phyloP scores from a whole-genome alignment of 768 basidiomycete species.

The Sarcomyxa edulis region DNA sequence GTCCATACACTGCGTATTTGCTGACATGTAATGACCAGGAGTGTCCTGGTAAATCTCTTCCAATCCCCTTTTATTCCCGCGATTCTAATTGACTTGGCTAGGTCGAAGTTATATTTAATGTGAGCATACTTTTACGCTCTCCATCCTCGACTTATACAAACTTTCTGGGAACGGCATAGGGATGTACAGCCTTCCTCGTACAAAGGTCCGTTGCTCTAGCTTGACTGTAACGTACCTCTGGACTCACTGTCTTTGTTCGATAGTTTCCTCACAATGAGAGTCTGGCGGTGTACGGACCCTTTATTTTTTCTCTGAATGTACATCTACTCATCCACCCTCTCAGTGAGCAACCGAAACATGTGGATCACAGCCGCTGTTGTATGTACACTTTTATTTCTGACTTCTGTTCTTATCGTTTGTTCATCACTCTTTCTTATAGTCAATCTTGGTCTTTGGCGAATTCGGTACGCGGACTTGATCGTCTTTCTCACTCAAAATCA shows the following conservation, averaged over 20 bases:
- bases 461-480: constrained; percentile 15
- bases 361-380: constrained; percentile 14
- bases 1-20: not conserved
- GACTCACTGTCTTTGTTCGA: not conserved
- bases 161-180: constrained; percentile 26
- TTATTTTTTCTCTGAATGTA: not conserved
- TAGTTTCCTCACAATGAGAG: constrained; percentile 45
- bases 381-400: constrained; percentile 20
- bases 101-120: constrained; percentile 44
- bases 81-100: constrained; percentile 10
- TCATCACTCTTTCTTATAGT: constrained; percentile 1
- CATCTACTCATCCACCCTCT: not conserved
- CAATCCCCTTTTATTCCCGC: not conserved
- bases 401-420: constrained; percentile 25
- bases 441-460: constrained; percentile 16
- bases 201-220: constrained; percentile 36
- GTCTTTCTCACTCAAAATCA: not conserved
- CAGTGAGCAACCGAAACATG: constrained; percentile 38
- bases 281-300: constrained; percentile 38
- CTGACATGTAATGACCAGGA: constrained; percentile 19
- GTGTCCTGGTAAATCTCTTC: constrained; percentile 26
- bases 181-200: constrained; percentile 44
- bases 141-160: no score
- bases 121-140: constrained; percentile 16
- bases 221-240: not conserved